A percentile compares a stretch with the other conserved stretches of the same genome.
phyloP scores from a whole-genome alignment of 2,329 filamentous ascomycete genomes.

The Fusarium sp. region DNA sequence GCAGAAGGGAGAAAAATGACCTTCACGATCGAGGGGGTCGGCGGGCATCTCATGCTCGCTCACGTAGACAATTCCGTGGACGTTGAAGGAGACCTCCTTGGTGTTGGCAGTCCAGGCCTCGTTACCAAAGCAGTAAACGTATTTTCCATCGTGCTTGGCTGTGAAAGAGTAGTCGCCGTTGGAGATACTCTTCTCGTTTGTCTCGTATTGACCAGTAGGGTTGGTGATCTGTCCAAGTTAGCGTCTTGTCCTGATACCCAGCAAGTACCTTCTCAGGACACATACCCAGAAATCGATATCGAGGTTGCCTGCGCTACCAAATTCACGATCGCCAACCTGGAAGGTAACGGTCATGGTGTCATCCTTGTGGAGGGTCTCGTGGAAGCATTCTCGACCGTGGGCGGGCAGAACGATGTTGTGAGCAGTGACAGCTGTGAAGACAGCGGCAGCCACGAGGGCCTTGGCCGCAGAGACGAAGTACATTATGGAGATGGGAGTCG shows the following conservation, averaged over 20 bases:
- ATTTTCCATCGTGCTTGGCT: constrained; percentile 86
- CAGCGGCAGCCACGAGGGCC: constrained; percentile 55
- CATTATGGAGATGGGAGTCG: constrained; percentile 38
- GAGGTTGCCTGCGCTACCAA: constrained; percentile 91
- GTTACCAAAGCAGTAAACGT: constrained; percentile 98
- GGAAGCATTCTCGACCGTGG: constrained; percentile 97
- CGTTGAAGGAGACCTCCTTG: constrained; percentile 99
- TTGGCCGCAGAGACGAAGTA: constrained; percentile 54
- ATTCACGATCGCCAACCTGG: constrained; percentile 97
- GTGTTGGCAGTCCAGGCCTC: constrained; percentile 96
- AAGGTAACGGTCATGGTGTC: constrained; percentile 99
- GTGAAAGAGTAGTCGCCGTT: constrained; percentile 95
- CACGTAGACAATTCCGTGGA: constrained; percentile 98
- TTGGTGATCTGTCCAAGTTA: constrained; percentile 73
- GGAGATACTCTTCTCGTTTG: constrained; percentile 82
- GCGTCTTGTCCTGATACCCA: constrained; percentile 9
- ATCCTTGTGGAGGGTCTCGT: constrained; percentile 90
- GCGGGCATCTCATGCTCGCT: constrained; percentile 84
- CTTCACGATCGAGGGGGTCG: constrained; percentile 91
- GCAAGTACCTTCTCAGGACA: not conserved
- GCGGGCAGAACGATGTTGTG: constrained; percentile 97
- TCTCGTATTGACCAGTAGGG: constrained; percentile 78
- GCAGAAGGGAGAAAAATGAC: constrained; percentile 59
- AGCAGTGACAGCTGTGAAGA: constrained; percentile 71
- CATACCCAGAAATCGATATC: constrained; percentile 98